A percentile compares a stretch with the other conserved stretches of the same genome.
phyloP scores from a whole-genome alignment of 2,329 filamentous ascomycete species.

The Sporothrix mexicana region DNA sequence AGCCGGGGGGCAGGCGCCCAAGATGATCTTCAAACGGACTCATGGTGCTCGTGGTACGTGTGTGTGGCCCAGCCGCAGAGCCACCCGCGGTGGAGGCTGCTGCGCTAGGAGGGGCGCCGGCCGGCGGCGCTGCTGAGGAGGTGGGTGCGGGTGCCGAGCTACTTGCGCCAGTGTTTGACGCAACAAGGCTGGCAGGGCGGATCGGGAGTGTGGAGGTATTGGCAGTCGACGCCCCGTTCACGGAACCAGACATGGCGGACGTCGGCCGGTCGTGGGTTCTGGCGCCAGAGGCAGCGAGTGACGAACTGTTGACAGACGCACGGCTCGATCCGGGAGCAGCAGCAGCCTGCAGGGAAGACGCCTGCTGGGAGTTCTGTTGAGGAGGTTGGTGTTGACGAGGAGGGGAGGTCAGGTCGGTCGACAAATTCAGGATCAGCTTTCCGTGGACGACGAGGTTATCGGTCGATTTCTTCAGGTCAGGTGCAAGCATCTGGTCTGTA shows the following conservation, averaged over 20 bases:
- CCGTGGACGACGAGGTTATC: slow-evolving; percentile 98
- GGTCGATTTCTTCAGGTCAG: slow-evolving; percentile 96
- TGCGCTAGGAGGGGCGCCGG: neutral
- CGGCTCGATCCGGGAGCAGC: slow-evolving; percentile 46
- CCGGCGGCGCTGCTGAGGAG: slow-evolving; percentile 20
- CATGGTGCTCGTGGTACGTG: slow-evolving; percentile 62
- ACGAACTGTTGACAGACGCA: slow-evolving; percentile 48
- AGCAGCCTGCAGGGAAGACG: slow-evolving; percentile 44
- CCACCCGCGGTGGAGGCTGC: slow-evolving; percentile 54
- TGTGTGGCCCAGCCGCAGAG: slow-evolving; percentile 46
- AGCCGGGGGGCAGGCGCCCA: slow-evolving; percentile 87
- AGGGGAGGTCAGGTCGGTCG: slow-evolving; percentile 81
- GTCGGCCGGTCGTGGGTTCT: slow-evolving; percentile 56
- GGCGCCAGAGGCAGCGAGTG: slow-evolving; percentile 52
- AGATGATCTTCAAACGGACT: slow-evolving; percentile 98
- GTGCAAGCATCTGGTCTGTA: slow-evolving; percentile 97
- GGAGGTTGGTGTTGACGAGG: slow-evolving; percentile 53
- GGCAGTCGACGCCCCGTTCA: slow-evolving; percentile 50
- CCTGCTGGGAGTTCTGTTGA: slow-evolving; percentile 33
- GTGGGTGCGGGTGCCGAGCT: slow-evolving; percentile 41
- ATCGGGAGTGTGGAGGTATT: slow-evolving; percentile 50
- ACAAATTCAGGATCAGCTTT: slow-evolving; percentile 95
- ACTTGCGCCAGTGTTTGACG: slow-evolving; percentile 46
- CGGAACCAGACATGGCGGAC: slow-evolving; percentile 57
- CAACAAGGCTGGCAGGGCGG: slow-evolving; percentile 56